A percentile compares a stretch with the other conserved stretches of the same genome.
These are phyloP conservation scores for Colletotrichum theobromicola DNA, from an alignment of 2,329 filamentous ascomycete species.

Conservation along the genomic window DNA sequence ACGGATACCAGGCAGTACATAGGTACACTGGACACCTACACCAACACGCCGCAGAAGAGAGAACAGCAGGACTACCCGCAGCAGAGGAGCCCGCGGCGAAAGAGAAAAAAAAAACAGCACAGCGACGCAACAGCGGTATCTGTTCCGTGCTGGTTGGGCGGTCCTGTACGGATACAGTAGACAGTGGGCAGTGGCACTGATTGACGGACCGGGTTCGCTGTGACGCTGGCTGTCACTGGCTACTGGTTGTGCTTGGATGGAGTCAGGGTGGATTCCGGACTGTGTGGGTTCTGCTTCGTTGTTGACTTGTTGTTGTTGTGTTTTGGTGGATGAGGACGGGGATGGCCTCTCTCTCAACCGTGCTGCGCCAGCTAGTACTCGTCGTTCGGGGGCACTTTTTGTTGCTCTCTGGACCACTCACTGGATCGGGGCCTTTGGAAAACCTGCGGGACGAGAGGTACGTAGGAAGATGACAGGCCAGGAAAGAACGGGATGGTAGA, in stretches of 20 bases:
- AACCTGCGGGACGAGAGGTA: neutral
- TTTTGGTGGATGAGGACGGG: neutral
- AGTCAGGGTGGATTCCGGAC: neutral
- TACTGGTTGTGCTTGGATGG: neutral
- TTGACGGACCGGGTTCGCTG: neutral
- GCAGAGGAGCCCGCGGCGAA: neutral
- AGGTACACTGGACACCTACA: neutral
- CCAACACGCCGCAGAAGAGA: neutral
- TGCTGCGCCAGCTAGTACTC: neutral
- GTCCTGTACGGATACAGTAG: neutral
- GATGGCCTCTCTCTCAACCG: neutral
- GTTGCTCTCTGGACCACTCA: neutral
- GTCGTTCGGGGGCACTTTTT: neutral
- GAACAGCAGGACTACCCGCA: neutral
- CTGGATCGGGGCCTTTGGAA: neutral
- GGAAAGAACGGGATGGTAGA: neutral
- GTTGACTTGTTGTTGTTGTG: neutral
- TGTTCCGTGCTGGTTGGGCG: neutral
- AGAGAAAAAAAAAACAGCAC: too few species aligned
- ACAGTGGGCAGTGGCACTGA: neutral
- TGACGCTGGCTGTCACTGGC: neutral
- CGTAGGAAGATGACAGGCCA: neutral
- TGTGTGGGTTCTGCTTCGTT: neutral
- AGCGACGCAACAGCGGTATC: too few species aligned
- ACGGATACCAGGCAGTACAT: neutral